Conservation (phyloP, 2,329 filamentous ascomycete species). For the Ascochyta fabae region DNA sequence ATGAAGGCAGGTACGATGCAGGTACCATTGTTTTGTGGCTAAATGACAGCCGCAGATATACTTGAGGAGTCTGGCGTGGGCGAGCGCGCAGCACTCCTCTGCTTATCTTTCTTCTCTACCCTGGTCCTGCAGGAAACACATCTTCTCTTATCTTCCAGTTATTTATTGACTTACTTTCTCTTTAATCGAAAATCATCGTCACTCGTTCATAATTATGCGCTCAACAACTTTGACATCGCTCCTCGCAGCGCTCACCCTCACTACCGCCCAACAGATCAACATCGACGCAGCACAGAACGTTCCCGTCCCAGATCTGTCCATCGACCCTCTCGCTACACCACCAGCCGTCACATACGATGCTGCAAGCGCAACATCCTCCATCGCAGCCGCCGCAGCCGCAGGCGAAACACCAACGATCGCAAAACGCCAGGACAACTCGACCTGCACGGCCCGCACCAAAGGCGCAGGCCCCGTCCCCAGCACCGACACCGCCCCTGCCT, state of each 20-base stretch:
- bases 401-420: slow-evolving; percentile 6
- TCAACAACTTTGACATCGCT: slow-evolving; percentile 10
- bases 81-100: background rate
- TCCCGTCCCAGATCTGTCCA: slow-evolving; percentile 8
- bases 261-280: slow-evolving; percentile 16
- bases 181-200: background rate
- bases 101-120: background rate
- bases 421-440: slow-evolving; percentile 12
- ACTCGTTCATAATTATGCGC: slow-evolving; percentile 1
- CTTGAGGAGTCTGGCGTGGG: background rate
- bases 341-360: slow-evolving; percentile 3
- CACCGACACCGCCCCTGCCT: slow-evolving; percentile 20
- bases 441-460: slow-evolving; percentile 13
- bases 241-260: slow-evolving; percentile 10
- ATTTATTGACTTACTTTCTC: background rate
- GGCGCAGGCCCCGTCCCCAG: slow-evolving; percentile 19
- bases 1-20: slow-evolving; percentile 8
- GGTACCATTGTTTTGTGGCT: slow-evolving; percentile 17
- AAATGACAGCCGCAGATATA: slow-evolving; percentile 14
- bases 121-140: background rate
- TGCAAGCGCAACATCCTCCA: slow-evolving; percentile 2
- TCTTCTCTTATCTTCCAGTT: background rate
- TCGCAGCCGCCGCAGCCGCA: slow-evolving; percentile 12
- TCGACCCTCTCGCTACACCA: slow-evolving; percentile 12
- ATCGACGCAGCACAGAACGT: slow-evolving; percentile 8